Evolutionary conservation across 2,329 filamentous ascomycete species (phyloP), one percentile per base, ranked within the genome.

Genomic region (Neobulgaria alba): DNA sequence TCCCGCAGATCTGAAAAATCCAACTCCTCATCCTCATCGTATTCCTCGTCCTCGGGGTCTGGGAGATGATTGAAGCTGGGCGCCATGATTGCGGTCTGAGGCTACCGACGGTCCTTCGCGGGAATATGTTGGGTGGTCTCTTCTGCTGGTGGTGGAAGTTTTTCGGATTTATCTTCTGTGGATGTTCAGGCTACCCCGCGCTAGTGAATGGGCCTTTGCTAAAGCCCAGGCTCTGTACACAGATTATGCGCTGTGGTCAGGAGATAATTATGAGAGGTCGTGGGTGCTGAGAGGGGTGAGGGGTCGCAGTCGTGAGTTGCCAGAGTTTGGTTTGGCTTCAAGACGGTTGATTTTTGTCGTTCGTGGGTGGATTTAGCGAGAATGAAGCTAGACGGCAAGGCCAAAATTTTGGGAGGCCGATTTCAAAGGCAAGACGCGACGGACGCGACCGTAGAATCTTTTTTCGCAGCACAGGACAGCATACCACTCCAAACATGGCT

Each of bases 1-100:
- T 93, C 89, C 63, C 82, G 78, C 54, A 98, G 75, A 68, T 98
- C 90, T 56, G 86, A 90, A 64, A 94, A 87, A 64, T 96, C 90
- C 65, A 96, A 83, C 63, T 95, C 88, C 67, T 92, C 83, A 63
- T 95, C 89, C 63, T 83, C 84, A 62, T 89, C 82, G 59, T 92
- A 87, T 53, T 82, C 77, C 59, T 82, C 77, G 64, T 90, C 82
- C 64, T 95, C 86, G 58, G 90, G 86, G 65, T 95, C 88, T 65
- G 84, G 83, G 62, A 96, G 74, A 59, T 88, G 85, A 62, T 95
- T 86, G 67, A 94, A 96, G 63, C 86, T 88, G 55, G 85, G 83
- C 67, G 90, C 87, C 89, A 95, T 95, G 69, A 65, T 88, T 57
- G 52, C 52, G 55, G 46, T 52, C 53, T 45, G 21, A 33, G 3